Base-by-base conservation (phyloP, 306 rosid species). In the Amphicarpaea edgeworthii region DNA sequence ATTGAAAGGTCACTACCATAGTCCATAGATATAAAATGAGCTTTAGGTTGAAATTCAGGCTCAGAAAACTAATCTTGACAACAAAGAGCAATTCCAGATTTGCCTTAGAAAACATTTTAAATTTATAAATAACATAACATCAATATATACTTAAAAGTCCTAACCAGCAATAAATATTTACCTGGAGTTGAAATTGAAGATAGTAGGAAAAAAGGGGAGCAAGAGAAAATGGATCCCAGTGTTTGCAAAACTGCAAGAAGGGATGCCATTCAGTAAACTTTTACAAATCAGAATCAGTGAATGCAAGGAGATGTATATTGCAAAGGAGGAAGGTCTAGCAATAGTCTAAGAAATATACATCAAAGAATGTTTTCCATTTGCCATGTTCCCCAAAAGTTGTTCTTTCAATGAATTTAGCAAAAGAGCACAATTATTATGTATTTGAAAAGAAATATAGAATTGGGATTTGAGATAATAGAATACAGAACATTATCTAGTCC, bases 181-280 rank as follows among this genome's bases (percentile, higher is more conserved):
- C 97, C 97, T 75, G 88, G 95, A 30, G 73, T 37, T 64, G 97
- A 83, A 81, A 86, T 80, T 23, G 95, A 54, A 54, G 61, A 11
- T 5, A 54, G 90, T 61, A 0, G 93, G 85, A 83, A 89, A 91
- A 17, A 92, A 8, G 97, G 6, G 93, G 94, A 72, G 94, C 94
- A 68, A 94, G 91, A 67, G 90, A 85, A 82, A 89, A 91, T 79
- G 94, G 94, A 46, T 24, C 85, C 88, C 75, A 17, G 83, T 86
- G 79, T 89, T 87, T 21, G 90, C 92, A 87, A 89, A 91, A 89
- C 97, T 91, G 88, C 85, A 82, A 69, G 59, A 72, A 54, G 30
- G 32, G 34, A 14, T 61, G 21, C 46, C 42, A 34, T 57, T 83
- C 68, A 80, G 80, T 51, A 53, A 34, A 42, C 21, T 37, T 20